A percentile compares a stretch with the other conserved stretches of the same genome.
phyloP scores from a whole-genome alignment of 2,329 filamentous ascomycete genomes.

The Diaporthe aspalathi region DNA sequence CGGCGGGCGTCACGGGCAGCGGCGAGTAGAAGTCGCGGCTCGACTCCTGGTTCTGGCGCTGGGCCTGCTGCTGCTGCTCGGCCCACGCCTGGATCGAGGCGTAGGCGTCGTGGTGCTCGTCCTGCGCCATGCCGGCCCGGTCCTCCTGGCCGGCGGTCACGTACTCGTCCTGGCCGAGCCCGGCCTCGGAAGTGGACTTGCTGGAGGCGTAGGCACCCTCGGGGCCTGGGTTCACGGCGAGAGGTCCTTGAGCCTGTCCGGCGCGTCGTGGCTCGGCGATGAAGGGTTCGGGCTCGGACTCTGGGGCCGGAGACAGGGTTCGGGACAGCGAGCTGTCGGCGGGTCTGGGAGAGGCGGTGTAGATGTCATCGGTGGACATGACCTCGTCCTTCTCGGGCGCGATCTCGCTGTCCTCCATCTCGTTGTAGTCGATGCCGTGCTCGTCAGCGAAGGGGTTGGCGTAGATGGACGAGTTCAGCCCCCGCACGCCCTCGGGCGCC shows the following conservation, averaged over 20 bases:
- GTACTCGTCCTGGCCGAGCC: constrained; percentile 59
- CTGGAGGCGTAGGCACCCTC: constrained; percentile 1
- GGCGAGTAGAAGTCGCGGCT: constrained; percentile 70
- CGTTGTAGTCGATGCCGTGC: constrained; percentile 63
- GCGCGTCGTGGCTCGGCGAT: background rate
- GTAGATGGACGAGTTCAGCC: constrained; percentile 58
- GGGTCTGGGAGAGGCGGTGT: constrained; percentile 64
- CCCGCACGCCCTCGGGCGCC: constrained; percentile 56
- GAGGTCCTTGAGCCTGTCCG: too few relatives aligned
- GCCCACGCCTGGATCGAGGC: constrained; percentile 75
- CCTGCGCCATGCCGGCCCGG: constrained; percentile 48
- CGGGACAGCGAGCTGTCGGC: constrained; percentile 42
- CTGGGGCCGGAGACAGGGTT: constrained; percentile 35
- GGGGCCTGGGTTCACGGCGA: background rate
- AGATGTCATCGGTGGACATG: constrained; percentile 60
- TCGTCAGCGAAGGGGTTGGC: constrained; percentile 72
- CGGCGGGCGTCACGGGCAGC: constrained; percentile 63
- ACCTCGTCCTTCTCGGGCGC: constrained; percentile 60
- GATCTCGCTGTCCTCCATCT: constrained; percentile 57
- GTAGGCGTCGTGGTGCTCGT: constrained; percentile 58
- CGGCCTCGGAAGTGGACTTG: constrained; percentile 50
- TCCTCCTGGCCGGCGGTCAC: constrained; percentile 60
- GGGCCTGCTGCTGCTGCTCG: constrained; percentile 54
- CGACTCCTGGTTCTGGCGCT: constrained; percentile 35
- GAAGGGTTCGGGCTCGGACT: constrained; percentile 34